phyloP scores from a whole-genome alignment of 805 yeast species.

The Candida schatavii region DNA sequence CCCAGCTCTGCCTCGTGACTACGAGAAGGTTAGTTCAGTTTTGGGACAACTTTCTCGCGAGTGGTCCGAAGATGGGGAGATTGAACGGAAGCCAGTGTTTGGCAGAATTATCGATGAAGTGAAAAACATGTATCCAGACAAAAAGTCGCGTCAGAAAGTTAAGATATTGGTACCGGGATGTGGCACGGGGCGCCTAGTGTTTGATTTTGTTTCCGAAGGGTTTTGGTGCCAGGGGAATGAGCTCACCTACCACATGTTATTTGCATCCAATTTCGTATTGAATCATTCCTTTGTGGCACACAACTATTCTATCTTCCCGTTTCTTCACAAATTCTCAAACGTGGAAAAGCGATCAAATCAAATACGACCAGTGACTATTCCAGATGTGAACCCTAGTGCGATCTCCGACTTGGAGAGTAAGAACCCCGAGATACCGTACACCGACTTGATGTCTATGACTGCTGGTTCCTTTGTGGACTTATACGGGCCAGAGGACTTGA shows the following conservation, averaged over 20 bases:
- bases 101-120: constrained; percentile 35
- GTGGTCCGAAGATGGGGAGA: constrained; percentile 54
- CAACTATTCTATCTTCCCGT: constrained; percentile 49
- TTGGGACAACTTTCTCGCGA: constrained; percentile 59
- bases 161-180: constrained; percentile 61
- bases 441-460: constrained; percentile 62
- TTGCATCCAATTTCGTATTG: constrained; percentile 52
- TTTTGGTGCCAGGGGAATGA: constrained; percentile 68
- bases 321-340: constrained; percentile 50
- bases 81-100: constrained; percentile 43
- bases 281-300: constrained; percentile 44
- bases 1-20: constrained; percentile 39
- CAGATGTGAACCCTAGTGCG: constrained; percentile 48
- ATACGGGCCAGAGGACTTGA: constrained; percentile 50
- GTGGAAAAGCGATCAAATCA: constrained; percentile 45
- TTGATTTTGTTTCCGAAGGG: constrained; percentile 53
- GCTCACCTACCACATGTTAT: constrained; percentile 60
- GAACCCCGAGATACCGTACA: constrained; percentile 41
- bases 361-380: constrained; percentile 48
- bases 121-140: constrained; percentile 35
- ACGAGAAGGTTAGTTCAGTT: constrained; percentile 55
- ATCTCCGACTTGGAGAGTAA: constrained; percentile 28
- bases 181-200: constrained; percentile 59
- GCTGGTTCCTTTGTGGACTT: constrained; percentile 72
- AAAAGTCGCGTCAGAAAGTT: constrained; percentile 31